Evolutionary conservation across 1,284 basidiomycete species (phyloP), one percentile per base, ranked within the genome.

Genomic region (Wolfiporia cocos): DNA sequence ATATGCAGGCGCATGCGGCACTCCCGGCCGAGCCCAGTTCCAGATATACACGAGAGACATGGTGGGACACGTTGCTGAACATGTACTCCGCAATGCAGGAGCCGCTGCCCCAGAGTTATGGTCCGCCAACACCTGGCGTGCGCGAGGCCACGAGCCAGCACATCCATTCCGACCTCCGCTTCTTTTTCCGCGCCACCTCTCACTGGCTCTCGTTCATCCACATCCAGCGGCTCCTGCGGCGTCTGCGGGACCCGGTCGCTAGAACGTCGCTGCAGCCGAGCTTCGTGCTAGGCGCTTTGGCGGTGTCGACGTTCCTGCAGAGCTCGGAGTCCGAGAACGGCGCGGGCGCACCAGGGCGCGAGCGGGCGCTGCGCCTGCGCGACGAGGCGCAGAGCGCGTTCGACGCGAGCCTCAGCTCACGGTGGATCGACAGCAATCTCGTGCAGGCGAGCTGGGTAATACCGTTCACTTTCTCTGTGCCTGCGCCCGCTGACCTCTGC

Each of bases 161-260:
- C 37, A 71, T 86, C 41, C 64, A 73, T 1, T 55, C 62, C 3
- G 81, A 86, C 54, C 61, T 87, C n/a, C 76, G 73, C 9, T 78
- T 79, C 46, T 58, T 84, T 31, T 82, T 86, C 57, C 70, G 69
- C 11, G 63, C 66, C n/a, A 78, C 79, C 29, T 78, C 75, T 48
- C 76, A 80, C 60, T 85, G 79, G 78, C 74, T 86, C 51, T 77
- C 78, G 10, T 86, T 85, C 58, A 70, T 86, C 54, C 78, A 86
- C 53, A 64, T 84, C 21, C 81, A 81, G 29, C 72, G 65, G 17
- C 86, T 87, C 61, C 76, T 82, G 52, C 63, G 62, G 39, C 73
- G 69, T 34, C 76, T 80, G 53, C 72, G 69, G 48, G 70, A 86
- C 49, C 67, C 78, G 18, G 50, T 49, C n/a, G 65, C 65, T 38